phyloP scores from a whole-genome alignment of 257 asterid genomes.

The Thymus quinquecostatus region DNA sequence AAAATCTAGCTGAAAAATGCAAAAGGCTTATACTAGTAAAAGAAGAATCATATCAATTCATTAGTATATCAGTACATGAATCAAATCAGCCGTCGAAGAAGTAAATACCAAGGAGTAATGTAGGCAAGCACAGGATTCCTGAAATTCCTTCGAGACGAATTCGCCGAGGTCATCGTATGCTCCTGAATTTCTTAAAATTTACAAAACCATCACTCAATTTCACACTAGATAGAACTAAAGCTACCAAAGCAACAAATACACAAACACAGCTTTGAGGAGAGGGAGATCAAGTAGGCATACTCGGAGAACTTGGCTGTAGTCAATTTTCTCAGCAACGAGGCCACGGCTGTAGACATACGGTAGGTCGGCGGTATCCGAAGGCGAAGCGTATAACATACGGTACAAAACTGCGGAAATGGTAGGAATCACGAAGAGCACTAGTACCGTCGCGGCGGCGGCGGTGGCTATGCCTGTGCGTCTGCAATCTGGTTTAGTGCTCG shows the following conservation, averaged over 20 bases:
- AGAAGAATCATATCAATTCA: neutral
- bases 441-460: constrained; percentile 23
- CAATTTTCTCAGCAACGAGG: constrained; percentile 55
- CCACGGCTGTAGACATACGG: constrained; percentile 55
- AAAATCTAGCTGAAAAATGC: too few species aligned
- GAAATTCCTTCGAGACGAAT: constrained; percentile 65
- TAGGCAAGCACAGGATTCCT: constrained; percentile 81
- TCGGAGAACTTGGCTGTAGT: constrained; percentile 63
- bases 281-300: constrained; percentile 43
- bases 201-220: constrained; percentile 28
- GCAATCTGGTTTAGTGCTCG: constrained; percentile 24
- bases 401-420: constrained; percentile 52
- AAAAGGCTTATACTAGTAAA: neutral
- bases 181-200: constrained; percentile 66
- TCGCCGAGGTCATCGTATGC: constrained; percentile 60
- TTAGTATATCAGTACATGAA: constrained; percentile 11
- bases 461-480: constrained; percentile 23
- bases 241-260: neutral
- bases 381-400: constrained; percentile 41
- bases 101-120: constrained; percentile 85
- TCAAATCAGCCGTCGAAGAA: neutral
- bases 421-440: constrained; percentile 54
- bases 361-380: constrained; percentile 28
- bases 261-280: neutral
- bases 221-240: neutral